Evolutionary conservation across 805 yeast species (phyloP), one percentile per base, ranked within the genome.

Genomic region (Metschnikowia borealis): DNA sequence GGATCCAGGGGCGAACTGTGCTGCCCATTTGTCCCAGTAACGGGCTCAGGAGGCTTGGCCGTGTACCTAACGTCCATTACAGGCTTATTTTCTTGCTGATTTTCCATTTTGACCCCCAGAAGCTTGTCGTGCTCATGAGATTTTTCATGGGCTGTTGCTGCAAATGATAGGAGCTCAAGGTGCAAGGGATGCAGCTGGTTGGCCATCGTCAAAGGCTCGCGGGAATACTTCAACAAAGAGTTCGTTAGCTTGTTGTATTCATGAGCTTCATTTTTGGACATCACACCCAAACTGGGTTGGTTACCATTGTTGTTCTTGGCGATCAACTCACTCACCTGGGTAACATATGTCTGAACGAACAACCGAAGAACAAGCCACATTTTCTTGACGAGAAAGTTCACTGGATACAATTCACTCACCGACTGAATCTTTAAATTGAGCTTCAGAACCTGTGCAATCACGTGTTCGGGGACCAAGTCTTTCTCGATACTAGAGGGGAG

Each of bases 341-440:
- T 75, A 1, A 79, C 75, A 61, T 83, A 84, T 0, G 87, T 82
- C 57, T 82, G 85, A 14, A 80, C 72, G 56, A 83, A 84, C 31
- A 84, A 64, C 17, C 81, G 79, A 26, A 84, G 65, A 26, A 84
- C 81, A 46, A 83, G 70, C 49, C 80, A 71, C 59, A 79, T 73
- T 59, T 82, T 84, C 54, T 72, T 71, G 48, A 84, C 63, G 47
- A 77, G 75, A 57, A 73, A 73, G 62, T 83, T 83, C 44, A 64
- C 54, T 55, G 71, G 64, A 53, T 63, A 59, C 20, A 49, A 41
- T 18, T 49, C 50, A 5, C 69, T 59, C 1, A 75, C 66, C n/a
- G 59, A 53, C 35, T 64, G 66, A 15, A 73, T 56, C 23, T 66
- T 58, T 21, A 54, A 54, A 48, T 60, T 62, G 18, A 65, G 57